phyloP scores from a whole-genome alignment of 768 basidiomycete genomes.

The Lentinula lateritia region DNA sequence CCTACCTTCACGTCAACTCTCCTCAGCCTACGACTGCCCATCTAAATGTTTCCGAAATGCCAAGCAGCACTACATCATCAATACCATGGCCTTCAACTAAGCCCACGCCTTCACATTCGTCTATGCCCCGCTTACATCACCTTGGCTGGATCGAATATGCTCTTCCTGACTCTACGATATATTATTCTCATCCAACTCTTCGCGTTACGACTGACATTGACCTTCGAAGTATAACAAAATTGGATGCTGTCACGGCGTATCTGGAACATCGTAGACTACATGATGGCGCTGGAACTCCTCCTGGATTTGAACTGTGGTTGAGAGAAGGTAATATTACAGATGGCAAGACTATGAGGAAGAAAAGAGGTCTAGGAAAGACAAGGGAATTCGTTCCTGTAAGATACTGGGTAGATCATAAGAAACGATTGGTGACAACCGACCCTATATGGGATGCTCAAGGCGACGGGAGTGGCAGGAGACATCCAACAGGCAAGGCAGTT shows the following conservation, averaged over 20 bases:
- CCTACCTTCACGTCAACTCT: conserved; percentile 22
- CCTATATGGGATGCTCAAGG: conserved; percentile 27
- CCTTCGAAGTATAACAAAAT: conserved; percentile 44
- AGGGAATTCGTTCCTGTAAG: conserved; percentile 24
- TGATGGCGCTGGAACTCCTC: conserved; percentile 15
- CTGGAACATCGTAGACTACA: conserved; percentile 29
- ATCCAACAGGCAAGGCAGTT: conserved; percentile 16
- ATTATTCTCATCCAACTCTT: conserved; percentile 61
- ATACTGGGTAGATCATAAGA: conserved; percentile 65
- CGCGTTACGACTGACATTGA: conserved; percentile 70
- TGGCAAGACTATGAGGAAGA: conserved; percentile 19
- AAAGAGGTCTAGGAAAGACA: conserved; percentile 14
- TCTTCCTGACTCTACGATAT: conserved; percentile 67
- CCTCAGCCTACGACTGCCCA: not conserved
- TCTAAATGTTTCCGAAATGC: not conserved
- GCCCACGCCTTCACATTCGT: conserved; percentile 12
- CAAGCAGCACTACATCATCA: not conserved
- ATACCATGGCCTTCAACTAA: conserved; percentile 13
- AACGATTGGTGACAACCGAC: conserved; percentile 44
- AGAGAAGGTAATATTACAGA: conserved; percentile 25
- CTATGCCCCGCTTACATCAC: conserved; percentile 34
- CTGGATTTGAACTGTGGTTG: conserved; percentile 56
- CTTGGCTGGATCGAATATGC: conserved; percentile 74
- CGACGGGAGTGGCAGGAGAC: conserved; percentile 18
- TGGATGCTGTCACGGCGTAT: conserved; percentile 46